Conservation (phyloP, 441 rosid genomes). For the Heliophila coronopifolia region DNA sequence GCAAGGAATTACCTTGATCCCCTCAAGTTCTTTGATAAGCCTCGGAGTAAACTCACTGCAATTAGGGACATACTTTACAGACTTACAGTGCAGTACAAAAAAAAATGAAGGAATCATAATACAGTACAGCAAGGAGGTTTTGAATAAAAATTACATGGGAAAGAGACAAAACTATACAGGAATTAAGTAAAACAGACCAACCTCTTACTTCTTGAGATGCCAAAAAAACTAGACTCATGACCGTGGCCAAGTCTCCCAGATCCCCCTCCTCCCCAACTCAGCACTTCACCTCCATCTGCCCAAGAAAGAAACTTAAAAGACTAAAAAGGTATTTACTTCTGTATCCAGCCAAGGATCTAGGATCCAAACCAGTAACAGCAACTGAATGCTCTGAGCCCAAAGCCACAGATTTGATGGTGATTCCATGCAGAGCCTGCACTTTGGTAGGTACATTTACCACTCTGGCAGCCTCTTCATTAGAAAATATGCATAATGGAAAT, state of each 20-base stretch:
- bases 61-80: slow-evolving; percentile 18
- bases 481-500: slow-evolving; percentile 10
- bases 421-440: slow-evolving; percentile 66
- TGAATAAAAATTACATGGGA: neutral
- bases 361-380: slow-evolving; percentile 71
- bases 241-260: slow-evolving; percentile 91
- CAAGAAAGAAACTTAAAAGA: slow-evolving; percentile 14
- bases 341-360: slow-evolving; percentile 14
- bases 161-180: neutral
- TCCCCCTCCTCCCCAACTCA: slow-evolving; percentile 92
- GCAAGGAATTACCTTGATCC: slow-evolving; percentile 51
- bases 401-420: slow-evolving; percentile 55
- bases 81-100: slow-evolving; percentile 9
- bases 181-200: slow-evolving; percentile 22
- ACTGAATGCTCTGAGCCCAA: slow-evolving; percentile 87
- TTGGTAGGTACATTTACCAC: slow-evolving; percentile 56
- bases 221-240: slow-evolving; percentile 58
- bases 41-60: slow-evolving; percentile 93
- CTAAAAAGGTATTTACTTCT: slow-evolving; percentile 5
- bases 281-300: slow-evolving; percentile 66
- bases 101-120: slow-evolving; percentile 14
- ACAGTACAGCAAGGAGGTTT: slow-evolving; percentile 8
- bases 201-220: slow-evolving; percentile 63
- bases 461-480: slow-evolving; percentile 53
- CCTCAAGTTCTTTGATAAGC: slow-evolving; percentile 76